phyloP scores from a whole-genome alignment of 148 eudicot species.

The Talinum fruticosum region DNA sequence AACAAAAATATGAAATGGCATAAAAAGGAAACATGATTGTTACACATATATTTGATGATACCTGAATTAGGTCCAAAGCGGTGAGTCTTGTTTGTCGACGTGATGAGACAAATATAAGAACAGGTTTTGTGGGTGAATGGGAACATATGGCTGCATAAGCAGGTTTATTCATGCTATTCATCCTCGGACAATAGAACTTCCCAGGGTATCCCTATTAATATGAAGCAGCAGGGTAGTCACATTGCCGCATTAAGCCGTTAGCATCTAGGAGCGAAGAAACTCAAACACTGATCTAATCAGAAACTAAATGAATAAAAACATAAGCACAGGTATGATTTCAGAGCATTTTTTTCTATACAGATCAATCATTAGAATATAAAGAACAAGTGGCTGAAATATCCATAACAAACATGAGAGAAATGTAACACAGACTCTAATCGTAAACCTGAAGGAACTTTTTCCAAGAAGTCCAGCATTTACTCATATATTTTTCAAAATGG shows the following conservation, averaged over 20 bases:
- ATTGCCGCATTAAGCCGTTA: not conserved
- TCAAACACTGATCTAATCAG: slow-evolving; percentile 9
- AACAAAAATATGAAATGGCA: not conserved
- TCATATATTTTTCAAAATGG: not conserved
- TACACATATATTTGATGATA: slow-evolving; percentile 17
- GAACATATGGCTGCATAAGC: slow-evolving; percentile 94
- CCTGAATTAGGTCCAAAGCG: slow-evolving; percentile 98
- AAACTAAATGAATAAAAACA: not conserved
- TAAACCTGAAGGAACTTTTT: not conserved
- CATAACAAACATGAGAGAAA: too few species aligned
- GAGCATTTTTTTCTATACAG: not conserved
- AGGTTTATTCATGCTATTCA: slow-evolving; percentile 99
- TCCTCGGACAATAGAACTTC: slow-evolving; percentile 95
- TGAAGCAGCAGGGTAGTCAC: slow-evolving; percentile 12
- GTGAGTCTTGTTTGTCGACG: slow-evolving; percentile 98
- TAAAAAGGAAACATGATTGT: not conserved
- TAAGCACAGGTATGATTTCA: not conserved
- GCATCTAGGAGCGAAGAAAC: not conserved
- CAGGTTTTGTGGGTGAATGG: slow-evolving; percentile 98
- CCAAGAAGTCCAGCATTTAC: not conserved
- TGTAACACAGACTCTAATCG: not conserved
- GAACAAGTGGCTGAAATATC: not conserved
- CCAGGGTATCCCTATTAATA: slow-evolving; percentile 89
- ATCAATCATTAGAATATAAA: slow-evolving; percentile 2
- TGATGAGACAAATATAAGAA: slow-evolving; percentile 93